Conservation (phyloP, 2,329 filamentous ascomycete genomes). For the Zasmidium cellare region DNA sequence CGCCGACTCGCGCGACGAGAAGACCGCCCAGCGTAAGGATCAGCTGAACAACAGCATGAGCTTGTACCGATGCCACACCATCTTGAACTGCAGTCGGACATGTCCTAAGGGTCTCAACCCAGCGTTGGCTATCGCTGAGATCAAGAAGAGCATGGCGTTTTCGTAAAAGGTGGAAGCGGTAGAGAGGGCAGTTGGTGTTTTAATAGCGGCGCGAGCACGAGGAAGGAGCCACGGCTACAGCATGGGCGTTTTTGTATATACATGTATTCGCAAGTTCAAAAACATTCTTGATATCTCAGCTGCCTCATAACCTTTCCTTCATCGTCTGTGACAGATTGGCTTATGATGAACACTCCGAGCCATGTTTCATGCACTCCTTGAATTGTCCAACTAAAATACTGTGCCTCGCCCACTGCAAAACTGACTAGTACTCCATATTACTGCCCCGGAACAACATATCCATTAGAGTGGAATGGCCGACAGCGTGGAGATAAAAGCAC, state of each 20-base stretch:
- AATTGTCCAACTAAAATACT: no score
- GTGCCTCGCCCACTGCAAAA: no score
- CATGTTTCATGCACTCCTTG: no score
- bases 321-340: no score
- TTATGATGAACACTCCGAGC: no score
- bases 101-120: slow-evolving; percentile 99
- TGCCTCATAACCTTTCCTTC: neutral
- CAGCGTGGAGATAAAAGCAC: no score
- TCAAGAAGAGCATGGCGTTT: slow-evolving; percentile 93
- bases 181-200: neutral
- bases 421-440: no score
- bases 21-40: slow-evolving; percentile 80
- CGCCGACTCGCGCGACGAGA: slow-evolving; percentile 90
- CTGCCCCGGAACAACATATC: no score
- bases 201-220: neutral
- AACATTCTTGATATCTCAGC: no score
- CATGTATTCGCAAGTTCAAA: neutral
- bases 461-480: no score
- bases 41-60: slow-evolving; percentile 98
- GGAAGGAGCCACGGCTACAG: neutral
- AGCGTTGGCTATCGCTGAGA: slow-evolving; percentile 90
- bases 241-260: slow-evolving; percentile 1
- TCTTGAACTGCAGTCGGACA: slow-evolving; percentile 96
- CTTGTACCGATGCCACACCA: slow-evolving; percentile 98
- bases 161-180: slow-evolving; percentile 15